Percentiles rank a stretch among this genome's conserved stretches.
These are phyloP conservation scores for Acrocalymma vagum DNA, from an alignment of 2,329 filamentous ascomycete genomes.

Conservation along the genomic window DNA sequence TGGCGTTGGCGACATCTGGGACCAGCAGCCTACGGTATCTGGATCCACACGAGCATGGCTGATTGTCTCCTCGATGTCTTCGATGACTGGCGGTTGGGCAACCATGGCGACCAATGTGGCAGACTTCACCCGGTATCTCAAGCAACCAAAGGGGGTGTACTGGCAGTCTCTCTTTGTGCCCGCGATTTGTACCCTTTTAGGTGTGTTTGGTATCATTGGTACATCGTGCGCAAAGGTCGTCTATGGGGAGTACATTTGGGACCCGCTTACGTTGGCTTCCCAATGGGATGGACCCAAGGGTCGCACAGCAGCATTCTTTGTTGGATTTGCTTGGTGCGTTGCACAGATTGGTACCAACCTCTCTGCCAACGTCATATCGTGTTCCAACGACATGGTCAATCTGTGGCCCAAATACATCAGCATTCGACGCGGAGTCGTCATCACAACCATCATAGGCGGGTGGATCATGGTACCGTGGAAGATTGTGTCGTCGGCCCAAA, in stretches of 20 bases:
- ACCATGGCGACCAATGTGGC: slow-evolving; percentile 27
- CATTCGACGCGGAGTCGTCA: slow-evolving; percentile 30
- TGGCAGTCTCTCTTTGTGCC: slow-evolving; percentile 30
- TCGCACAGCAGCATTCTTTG: slow-evolving; percentile 36
- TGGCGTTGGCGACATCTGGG: slow-evolving; percentile 26
- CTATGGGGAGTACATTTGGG: slow-evolving; percentile 32
- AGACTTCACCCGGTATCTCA: slow-evolving; percentile 31
- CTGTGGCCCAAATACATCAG: slow-evolving; percentile 35
- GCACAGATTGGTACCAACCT: slow-evolving; percentile 35
- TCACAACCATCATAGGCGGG: slow-evolving; percentile 23
- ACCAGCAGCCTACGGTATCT: background rate
- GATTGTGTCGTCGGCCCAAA: slow-evolving; percentile 30
- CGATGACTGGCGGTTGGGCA: slow-evolving; percentile 28
- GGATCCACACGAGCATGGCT: slow-evolving; percentile 24
- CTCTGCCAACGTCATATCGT: slow-evolving; percentile 34
- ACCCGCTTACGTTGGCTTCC: slow-evolving; percentile 28
- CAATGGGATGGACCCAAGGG: slow-evolving; percentile 29
- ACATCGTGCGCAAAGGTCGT: slow-evolving; percentile 27
- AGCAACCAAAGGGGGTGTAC: slow-evolving; percentile 22
- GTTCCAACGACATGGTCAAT: slow-evolving; percentile 33
- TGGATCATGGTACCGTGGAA: slow-evolving; percentile 33
- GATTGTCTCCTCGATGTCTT: no score
- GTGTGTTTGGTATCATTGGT: slow-evolving; percentile 31
- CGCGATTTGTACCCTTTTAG: slow-evolving; percentile 26
- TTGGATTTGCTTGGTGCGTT: slow-evolving; percentile 32